phyloP scores from a whole-genome alignment of 2,329 filamentous ascomycete genomes.

The Colletotrichum graminicola region DNA sequence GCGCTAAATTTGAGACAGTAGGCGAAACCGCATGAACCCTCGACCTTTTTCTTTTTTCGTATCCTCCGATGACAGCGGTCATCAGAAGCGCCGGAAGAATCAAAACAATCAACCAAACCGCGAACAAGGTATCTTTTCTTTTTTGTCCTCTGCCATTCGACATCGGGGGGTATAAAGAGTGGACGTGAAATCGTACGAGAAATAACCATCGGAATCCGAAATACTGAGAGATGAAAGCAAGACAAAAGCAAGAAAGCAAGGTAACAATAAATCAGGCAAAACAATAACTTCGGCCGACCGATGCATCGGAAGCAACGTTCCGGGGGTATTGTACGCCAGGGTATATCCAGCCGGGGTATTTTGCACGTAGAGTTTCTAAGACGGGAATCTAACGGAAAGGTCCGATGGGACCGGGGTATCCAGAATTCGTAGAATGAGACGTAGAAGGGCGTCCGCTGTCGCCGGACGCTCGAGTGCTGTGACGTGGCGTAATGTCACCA shows the following conservation, averaged over 20 bases:
- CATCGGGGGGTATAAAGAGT: slow-evolving; percentile 44
- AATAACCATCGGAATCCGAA: slow-evolving; percentile 43
- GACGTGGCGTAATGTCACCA: slow-evolving; percentile 86
- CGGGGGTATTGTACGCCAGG: slow-evolving; percentile 71
- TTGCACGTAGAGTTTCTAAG: slow-evolving; percentile 64
- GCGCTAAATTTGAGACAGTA: slow-evolving; percentile 11
- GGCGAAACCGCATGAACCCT: slow-evolving; percentile 21
- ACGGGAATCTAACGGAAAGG: slow-evolving; percentile 82
- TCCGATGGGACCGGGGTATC: slow-evolving; percentile 94
- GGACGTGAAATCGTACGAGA: slow-evolving; percentile 43
- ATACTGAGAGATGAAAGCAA: slow-evolving; percentile 44
- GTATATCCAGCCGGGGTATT: slow-evolving; percentile 76
- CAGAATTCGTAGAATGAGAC: slow-evolving; percentile 94
- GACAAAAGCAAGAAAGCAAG: slow-evolving; percentile 46
- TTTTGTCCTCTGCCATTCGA: slow-evolving; percentile 41
- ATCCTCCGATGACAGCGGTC: slow-evolving; percentile 22
- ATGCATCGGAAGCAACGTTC: slow-evolving; percentile 59
- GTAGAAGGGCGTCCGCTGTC: slow-evolving; percentile 94
- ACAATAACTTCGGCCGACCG: slow-evolving; percentile 57
- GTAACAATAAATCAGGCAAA: slow-evolving; percentile 49
- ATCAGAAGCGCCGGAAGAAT: slow-evolving; percentile 26
- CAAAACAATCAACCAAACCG: slow-evolving; percentile 32
- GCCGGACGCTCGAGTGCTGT: slow-evolving; percentile 85
- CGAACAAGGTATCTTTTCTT: slow-evolving; percentile 43
- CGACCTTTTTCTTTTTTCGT: slow-evolving; percentile 36